Evolutionary conservation across 1,284 basidiomycete species (phyloP), one percentile per base, ranked within the genome.

Genomic region (Leccinum fallax): DNA sequence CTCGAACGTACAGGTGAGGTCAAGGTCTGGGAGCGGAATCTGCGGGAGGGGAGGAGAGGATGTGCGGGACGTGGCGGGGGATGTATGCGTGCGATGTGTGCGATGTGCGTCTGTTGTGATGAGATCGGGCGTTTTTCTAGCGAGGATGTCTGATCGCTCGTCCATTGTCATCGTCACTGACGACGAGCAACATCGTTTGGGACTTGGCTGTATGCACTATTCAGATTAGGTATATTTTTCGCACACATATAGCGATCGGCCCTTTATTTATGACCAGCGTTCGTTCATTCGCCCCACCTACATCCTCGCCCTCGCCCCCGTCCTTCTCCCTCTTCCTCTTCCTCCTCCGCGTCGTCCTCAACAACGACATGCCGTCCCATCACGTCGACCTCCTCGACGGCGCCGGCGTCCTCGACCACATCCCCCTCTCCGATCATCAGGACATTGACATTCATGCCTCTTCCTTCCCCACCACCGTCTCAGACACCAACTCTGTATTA

Each of bases 1-100:
- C 51, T 86, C 81, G 63, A 89, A 78, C 55, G 82, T 81, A 65
- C 75, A 64, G 30, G 78, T 76, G 59, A 88, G 77, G 69, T 86
- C 83, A 60, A 82, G 72, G 60, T 79, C 83, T 60, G 82, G 72
- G 59, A 79, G 77, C 54, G 82, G 81, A 58, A 90, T 83, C 65
- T 86, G 83, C 58, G 85, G 85, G 54, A 87, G 76, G 57, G 79
- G 71, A 67, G 80, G 72, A 69, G 72, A 63, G 65, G 71, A 74
- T 1, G 71, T 65, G 61, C 70, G 74, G 60, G 67, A 64, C 36
- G 64, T 51, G 55, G 53, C 24, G 58, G 53, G 9, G 63, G 36
- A 67, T 53, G 10, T 46, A 46, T 46, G 43, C 43, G 43, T 11
- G 43, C 43, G 48, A 15, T 53, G 70, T 73, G 71, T 74, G 71